phyloP scores from a whole-genome alignment of 345 rosid genomes.

The Populus tremula region DNA sequence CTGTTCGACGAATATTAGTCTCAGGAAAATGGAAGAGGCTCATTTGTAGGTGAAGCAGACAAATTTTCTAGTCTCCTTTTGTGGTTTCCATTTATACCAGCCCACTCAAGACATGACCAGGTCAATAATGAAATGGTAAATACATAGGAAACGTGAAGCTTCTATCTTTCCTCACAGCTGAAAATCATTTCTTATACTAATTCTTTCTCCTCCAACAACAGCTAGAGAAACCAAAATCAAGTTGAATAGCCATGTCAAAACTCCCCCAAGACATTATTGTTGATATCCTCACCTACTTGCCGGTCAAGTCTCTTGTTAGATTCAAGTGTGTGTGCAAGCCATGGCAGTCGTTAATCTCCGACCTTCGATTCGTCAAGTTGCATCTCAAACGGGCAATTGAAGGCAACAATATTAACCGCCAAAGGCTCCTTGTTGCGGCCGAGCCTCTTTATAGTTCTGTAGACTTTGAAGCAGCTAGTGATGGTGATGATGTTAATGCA shows the following conservation, averaged over 20 bases:
- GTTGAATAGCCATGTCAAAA: conserved; percentile 1
- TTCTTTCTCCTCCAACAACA: background rate
- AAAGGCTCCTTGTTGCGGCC: conserved; percentile 26
- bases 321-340: conserved; percentile 1
- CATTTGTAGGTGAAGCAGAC: background rate
- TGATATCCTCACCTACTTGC: conserved; percentile 2
- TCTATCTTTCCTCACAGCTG: background rate
- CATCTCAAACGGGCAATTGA: conserved; percentile 25
- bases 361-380: background rate
- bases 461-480: conserved; percentile 7
- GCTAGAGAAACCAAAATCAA: background rate
- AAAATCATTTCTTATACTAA: background rate
- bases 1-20: too few relatives aligned
- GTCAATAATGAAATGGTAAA: too few relatives aligned
- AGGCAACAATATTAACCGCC: conserved; percentile 6
- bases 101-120: too few relatives aligned
- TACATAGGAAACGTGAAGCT: too few relatives aligned
- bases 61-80: too few relatives aligned
- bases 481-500: background rate
- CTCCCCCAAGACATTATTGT: background rate
- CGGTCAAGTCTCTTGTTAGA: background rate
- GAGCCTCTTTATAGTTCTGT: conserved; percentile 24
- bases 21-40: background rate
- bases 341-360: background rate
- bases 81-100: too few relatives aligned